Base-by-base conservation (phyloP, 2,329 filamentous ascomycete genomes). In the Pseudogymnoascus sp. region DNA sequence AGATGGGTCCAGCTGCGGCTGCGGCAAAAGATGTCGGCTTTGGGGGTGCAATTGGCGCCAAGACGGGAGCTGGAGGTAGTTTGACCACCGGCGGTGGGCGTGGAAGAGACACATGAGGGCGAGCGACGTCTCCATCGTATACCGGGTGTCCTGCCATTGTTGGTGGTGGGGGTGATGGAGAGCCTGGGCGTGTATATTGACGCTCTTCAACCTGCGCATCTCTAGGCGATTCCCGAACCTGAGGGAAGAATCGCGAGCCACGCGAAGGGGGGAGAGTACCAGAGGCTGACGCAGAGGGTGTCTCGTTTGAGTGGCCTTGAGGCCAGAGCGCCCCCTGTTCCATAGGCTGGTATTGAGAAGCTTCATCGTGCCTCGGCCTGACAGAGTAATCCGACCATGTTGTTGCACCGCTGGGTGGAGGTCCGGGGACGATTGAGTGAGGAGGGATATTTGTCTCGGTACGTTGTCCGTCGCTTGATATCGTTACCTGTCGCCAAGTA, bases 81-180 rank as follows among this genome's bases (percentile, higher is more conserved):
- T 87, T 91, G 11, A 97, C 92, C 25, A 91, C 82, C 33, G 90
- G 90, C 60, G 87, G 81, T 6, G 85, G 84, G 37, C 78, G 82
- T 0, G 89, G 89, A 7, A 92, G 75, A 36, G 83, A 85, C 6
- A 92, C 88, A 61, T 86, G 81, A 3, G 89, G 89, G 62, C 82
- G 84, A 35, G 75, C 75, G 1, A 76, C 77, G 67, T 90, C 83
- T 30, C 88, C 86, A 66, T 86, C 84, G 66, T 89, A 90, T 1
- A 82, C 89, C 5, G 89, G 89, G 68, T 92, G 89, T 8, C 81
- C 85, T 64, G 83, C 80, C 73, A 83, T 84, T 18, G 83, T 85
- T 0, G 87, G 87, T 53, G 90, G 89, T 3, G 89, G 89, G 0
- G 88, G 88, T 3, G 86, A 87, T 14, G 88, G 84, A 5, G 85